Percentiles rank a stretch among this genome's conserved stretches.
phyloP scores from a whole-genome alignment of 805 yeast genomes.

The Jamesozyma jinghongensis region DNA sequence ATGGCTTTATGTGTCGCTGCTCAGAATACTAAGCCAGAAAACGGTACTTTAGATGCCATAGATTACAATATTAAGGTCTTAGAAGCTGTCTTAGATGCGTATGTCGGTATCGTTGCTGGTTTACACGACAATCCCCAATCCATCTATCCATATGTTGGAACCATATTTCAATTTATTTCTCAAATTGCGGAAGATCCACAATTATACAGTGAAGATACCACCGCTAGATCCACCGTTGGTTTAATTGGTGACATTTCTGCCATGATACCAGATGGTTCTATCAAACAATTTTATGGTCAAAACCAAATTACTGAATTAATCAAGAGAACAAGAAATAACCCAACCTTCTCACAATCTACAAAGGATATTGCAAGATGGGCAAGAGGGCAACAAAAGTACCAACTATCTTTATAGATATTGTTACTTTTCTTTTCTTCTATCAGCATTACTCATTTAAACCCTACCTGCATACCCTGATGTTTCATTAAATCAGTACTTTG shows the following conservation, averaged over 20 bases:
- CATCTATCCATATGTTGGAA: constrained; percentile 54
- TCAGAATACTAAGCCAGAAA: constrained; percentile 53
- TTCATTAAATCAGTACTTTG: constrained; percentile 1
- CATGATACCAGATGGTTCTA: constrained; percentile 71
- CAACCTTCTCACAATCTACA: constrained; percentile 53
- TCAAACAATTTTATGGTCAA: constrained; percentile 55
- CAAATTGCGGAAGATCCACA: constrained; percentile 50
- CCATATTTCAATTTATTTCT: constrained; percentile 62
- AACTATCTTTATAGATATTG: constrained; percentile 17
- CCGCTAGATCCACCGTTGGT: constrained; percentile 80
- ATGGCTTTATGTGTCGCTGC: constrained; percentile 69
- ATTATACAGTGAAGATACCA: constrained; percentile 54
- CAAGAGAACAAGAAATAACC: constrained; percentile 58
- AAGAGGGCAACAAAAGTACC: constrained; percentile 49
- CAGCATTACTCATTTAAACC: no score
- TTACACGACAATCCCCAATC: constrained; percentile 57
- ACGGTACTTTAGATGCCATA: constrained; percentile 59
- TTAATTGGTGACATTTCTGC: constrained; percentile 87
- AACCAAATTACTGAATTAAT: constrained; percentile 76
- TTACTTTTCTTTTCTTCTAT: not conserved
- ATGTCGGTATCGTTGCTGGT: constrained; percentile 94
- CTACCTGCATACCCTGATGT: not conserved
- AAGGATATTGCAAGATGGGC: constrained; percentile 98
- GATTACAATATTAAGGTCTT: constrained; percentile 66
- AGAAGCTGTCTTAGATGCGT: constrained; percentile 90